These are phyloP conservation scores for Iberis pinnata DNA, from an alignment of 345 rosid genomes.

Conservation along the genomic window DNA sequence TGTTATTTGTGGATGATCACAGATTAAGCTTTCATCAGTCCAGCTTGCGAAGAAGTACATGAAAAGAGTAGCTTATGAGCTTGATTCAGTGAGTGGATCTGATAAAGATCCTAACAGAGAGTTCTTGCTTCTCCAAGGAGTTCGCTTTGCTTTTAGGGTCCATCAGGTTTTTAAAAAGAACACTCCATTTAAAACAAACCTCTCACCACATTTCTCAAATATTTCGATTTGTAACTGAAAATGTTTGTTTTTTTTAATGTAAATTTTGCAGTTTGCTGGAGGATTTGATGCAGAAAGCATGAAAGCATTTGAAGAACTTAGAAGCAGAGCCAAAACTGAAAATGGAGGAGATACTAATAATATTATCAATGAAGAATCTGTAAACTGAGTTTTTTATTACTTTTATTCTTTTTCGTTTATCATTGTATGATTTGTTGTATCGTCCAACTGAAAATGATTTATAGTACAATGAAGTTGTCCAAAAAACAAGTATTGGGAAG, in stretches of 20 bases:
- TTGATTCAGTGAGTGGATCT: slow-evolving; percentile 43
- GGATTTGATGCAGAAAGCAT: slow-evolving; percentile 98
- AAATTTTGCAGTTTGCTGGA: slow-evolving; percentile 72
- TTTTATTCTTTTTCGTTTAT: slow-evolving; percentile 8
- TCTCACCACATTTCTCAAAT: no score
- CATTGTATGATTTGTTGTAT: slow-evolving; percentile 6
- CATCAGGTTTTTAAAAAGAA: slow-evolving; percentile 53
- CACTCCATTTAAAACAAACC: no score
- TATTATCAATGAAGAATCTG: slow-evolving; percentile 16
- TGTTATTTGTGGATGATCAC: no score
- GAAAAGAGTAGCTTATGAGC: slow-evolving; percentile 68
- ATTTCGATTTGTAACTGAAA: no score
- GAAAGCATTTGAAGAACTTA: slow-evolving; percentile 92
- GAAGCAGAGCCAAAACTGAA: slow-evolving; percentile 59
- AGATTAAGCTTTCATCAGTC: slow-evolving; percentile 71
- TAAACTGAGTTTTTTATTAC: slow-evolving; percentile 18
- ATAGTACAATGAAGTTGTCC: slow-evolving; percentile 28
- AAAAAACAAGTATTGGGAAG: no score
- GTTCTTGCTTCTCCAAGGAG: slow-evolving; percentile 71
- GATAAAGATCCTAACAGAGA: slow-evolving; percentile 67
- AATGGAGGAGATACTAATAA: slow-evolving; percentile 31
- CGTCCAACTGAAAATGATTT: slow-evolving; percentile 6
- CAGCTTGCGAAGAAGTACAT: slow-evolving; percentile 71
- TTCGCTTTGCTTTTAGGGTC: slow-evolving; percentile 68
- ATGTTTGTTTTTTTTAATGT: no score